A percentile compares a stretch with the other conserved stretches of the same genome.
Conservation (phyloP, 1,284 basidiomycete species). For the Trametes sp. region DNA sequence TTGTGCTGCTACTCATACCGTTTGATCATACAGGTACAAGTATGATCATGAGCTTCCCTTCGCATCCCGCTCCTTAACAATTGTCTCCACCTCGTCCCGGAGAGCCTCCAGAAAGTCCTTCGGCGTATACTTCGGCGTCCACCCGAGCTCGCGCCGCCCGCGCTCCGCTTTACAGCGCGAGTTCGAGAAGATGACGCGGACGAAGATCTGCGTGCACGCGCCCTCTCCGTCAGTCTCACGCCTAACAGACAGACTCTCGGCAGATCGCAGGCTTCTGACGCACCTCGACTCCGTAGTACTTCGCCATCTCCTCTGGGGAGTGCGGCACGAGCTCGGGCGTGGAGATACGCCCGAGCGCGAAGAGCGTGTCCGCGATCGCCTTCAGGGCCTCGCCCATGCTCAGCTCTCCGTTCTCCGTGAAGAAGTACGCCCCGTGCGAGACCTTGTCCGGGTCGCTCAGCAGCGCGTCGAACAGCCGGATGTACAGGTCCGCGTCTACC, state of each 20-base stretch:
- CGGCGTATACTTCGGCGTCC: slow-evolving; percentile 43
- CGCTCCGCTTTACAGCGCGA: slow-evolving; percentile 48
- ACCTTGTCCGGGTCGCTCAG: slow-evolving; percentile 21
- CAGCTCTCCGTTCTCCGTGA: slow-evolving; percentile 53
- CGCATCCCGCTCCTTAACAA: slow-evolving; percentile 42
- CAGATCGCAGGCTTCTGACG: not conserved
- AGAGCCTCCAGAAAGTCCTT: slow-evolving; percentile 16
- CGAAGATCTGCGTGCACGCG: not conserved
- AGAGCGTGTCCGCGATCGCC: slow-evolving; percentile 44
- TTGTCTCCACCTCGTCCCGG: slow-evolving; percentile 7
- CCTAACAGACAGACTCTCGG: no score
- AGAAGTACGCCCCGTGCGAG: slow-evolving; percentile 54
- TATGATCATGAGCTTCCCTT: slow-evolving; percentile 22
- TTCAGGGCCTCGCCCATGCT: slow-evolving; percentile 42
- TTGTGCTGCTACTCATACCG: no score
- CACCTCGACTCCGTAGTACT: slow-evolving; percentile 30
- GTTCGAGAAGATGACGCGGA: slow-evolving; percentile 50
- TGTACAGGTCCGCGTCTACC: slow-evolving; percentile 25
- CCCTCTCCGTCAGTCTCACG: not conserved
- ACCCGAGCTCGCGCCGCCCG: slow-evolving; percentile 48
- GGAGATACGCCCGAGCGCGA: slow-evolving; percentile 34
- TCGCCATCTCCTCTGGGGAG: slow-evolving; percentile 38
- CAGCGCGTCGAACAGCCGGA: slow-evolving; percentile 27
- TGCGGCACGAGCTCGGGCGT: slow-evolving; percentile 37
- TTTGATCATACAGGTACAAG: no score